Conservation (phyloP, 257 asterid genomes). For the Przewalskia tangutica region DNA sequence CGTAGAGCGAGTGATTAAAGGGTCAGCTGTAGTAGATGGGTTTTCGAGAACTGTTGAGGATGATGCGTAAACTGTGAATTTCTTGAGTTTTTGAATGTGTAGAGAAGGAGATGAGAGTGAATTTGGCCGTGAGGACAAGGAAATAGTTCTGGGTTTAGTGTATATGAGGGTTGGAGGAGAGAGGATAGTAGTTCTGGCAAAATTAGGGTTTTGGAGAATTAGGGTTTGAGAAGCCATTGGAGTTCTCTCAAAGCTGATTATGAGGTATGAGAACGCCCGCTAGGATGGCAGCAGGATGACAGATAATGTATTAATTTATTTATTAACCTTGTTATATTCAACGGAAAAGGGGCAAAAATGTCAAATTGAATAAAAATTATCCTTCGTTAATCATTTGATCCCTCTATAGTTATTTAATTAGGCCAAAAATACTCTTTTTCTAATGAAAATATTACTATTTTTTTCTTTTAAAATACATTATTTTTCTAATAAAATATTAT, state of each 20-base stretch:
- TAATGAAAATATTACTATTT: too few relatives aligned
- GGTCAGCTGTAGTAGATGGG: slow-evolving; percentile 2
- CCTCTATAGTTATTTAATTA: too few relatives aligned
- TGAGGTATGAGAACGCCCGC: background rate
- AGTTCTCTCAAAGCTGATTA: slow-evolving; percentile 21
- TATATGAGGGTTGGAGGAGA: background rate
- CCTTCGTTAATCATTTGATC: too few relatives aligned
- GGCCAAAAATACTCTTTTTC: too few relatives aligned
- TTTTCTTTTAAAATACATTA: too few relatives aligned
- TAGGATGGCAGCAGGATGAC: background rate
- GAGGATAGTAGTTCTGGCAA: slow-evolving; percentile 1
- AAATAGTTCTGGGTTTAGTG: slow-evolving; percentile 13
- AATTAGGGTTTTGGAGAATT: slow-evolving; percentile 13
- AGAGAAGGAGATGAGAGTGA: background rate
- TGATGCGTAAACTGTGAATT: slow-evolving; percentile 20
- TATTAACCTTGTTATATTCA: too few relatives aligned
- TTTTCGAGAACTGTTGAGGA: slow-evolving; percentile 7
- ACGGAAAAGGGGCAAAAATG: too few relatives aligned
- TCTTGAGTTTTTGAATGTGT: background rate
- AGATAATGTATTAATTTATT: too few relatives aligned
- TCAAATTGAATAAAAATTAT: too few relatives aligned
- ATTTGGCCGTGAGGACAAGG: slow-evolving; percentile 6
- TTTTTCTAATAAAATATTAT: too few relatives aligned
- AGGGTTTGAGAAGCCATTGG: slow-evolving; percentile 45
- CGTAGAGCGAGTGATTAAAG: slow-evolving; percentile 61